Percentiles rank a stretch among this genome's conserved stretches.
phyloP scores from a whole-genome alignment of 2,329 filamentous ascomycete species.

The Annulohypoxylon truncatum region DNA sequence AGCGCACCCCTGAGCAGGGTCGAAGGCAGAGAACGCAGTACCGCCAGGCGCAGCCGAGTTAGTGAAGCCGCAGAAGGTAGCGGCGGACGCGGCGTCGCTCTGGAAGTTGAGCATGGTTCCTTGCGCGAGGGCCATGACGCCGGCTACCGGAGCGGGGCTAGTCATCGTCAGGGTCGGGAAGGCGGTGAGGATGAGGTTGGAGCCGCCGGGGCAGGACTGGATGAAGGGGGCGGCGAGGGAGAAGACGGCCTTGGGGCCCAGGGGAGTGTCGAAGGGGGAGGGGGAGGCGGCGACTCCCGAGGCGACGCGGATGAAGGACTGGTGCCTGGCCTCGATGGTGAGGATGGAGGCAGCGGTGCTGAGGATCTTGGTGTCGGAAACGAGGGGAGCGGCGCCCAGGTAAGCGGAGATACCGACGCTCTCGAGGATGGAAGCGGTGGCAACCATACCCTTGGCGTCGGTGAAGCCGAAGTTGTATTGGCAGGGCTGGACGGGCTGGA shows the following conservation, averaged over 20 bases:
- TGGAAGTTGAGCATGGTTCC: constrained; percentile 61
- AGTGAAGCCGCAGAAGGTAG: constrained; percentile 74
- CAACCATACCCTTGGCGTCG: constrained; percentile 74
- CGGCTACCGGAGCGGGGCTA: constrained; percentile 55
- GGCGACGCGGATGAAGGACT: constrained; percentile 75
- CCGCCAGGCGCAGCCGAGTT: constrained; percentile 69
- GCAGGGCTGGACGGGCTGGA: constrained; percentile 75
- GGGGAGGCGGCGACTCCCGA: constrained; percentile 70
- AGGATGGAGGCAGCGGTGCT: constrained; percentile 76
- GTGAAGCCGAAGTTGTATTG: constrained; percentile 78
- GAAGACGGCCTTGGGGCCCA: constrained; percentile 76
- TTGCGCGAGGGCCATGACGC: constrained; percentile 53
- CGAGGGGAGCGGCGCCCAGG: constrained; percentile 75
- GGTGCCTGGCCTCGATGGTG: constrained; percentile 78
- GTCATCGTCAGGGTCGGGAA: constrained; percentile 70
- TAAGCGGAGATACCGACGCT: constrained; percentile 80
- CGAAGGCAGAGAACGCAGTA: constrained; percentile 69
- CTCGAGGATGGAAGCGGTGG: constrained; percentile 76
- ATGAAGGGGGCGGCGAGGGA: constrained; percentile 80
- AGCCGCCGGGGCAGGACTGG: constrained; percentile 73
- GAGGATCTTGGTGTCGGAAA: constrained; percentile 70
- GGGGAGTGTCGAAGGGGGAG: constrained; percentile 76
- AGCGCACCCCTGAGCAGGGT: constrained; percentile 64
- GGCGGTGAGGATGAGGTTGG: constrained; percentile 71
- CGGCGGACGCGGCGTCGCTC: constrained; percentile 61